Evolutionary conservation across 2,329 filamentous ascomycete genomes (phyloP).

Genomic region (Aspergillus viridinutans): DNA sequence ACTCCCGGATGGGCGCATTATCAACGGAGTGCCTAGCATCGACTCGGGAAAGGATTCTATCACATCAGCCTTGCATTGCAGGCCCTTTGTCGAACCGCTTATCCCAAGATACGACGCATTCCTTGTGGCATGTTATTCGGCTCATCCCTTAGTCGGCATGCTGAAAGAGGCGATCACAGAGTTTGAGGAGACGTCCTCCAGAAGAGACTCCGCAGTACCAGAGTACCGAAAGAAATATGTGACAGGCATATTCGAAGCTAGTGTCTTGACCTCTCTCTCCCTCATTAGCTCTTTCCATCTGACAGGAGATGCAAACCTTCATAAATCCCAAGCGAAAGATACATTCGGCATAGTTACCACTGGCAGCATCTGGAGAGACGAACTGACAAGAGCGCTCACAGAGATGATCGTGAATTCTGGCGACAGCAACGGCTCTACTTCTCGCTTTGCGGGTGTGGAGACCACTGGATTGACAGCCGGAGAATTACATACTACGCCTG

Average conservation of each 20-base stretch:
- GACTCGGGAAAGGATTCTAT: slow-evolving; percentile 67
- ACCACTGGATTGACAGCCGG: slow-evolving; percentile 76
- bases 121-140: slow-evolving; percentile 82
- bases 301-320: slow-evolving; percentile 17
- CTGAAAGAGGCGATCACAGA: slow-evolving; percentile 48
- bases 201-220: slow-evolving; percentile 22
- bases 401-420: slow-evolving; percentile 55
- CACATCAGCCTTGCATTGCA: slow-evolving; percentile 59
- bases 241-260: slow-evolving; percentile 84
- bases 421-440: slow-evolving; percentile 27
- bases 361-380: slow-evolving; percentile 74
- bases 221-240: slow-evolving; percentile 49
- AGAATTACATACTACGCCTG: slow-evolving; percentile 68
- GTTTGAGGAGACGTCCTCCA: slow-evolving; percentile 13
- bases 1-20: slow-evolving; percentile 25
- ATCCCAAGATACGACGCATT: slow-evolving; percentile 61
- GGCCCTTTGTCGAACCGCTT: slow-evolving; percentile 49
- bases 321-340: slow-evolving; percentile 37
- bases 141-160: slow-evolving; percentile 68
- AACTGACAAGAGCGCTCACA: slow-evolving; percentile 63
- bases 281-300: slow-evolving; percentile 42
- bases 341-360: slow-evolving; percentile 86
- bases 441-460: slow-evolving; percentile 71
- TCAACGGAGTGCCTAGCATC: slow-evolving; percentile 66
- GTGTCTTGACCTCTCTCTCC: slow-evolving; percentile 62